These are phyloP conservation scores for Ganoderma lucidum DNA, from an alignment of 1,284 basidiomycete species.

Conservation along the genomic window DNA sequence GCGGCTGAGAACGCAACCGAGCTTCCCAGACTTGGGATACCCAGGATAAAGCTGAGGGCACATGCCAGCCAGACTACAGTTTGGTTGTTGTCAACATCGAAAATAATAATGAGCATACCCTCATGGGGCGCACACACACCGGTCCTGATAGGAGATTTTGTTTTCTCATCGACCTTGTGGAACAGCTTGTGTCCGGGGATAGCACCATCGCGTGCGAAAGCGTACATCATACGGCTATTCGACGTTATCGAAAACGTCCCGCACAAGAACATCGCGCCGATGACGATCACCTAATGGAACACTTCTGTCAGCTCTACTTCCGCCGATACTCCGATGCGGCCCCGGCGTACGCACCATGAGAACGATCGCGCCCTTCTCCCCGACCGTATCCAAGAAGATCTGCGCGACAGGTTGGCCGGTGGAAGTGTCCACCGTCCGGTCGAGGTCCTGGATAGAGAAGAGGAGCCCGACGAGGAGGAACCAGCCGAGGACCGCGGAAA, in stretches of 20 bases:
- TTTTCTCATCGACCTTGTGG: conserved; percentile 64
- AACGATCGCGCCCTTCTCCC: conserved; percentile 73
- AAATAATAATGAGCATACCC: neutral
- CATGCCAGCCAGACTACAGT: conserved; percentile 80
- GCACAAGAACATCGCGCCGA: conserved; percentile 77
- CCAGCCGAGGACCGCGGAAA: conserved; percentile 77
- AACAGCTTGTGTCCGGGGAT: conserved; percentile 74
- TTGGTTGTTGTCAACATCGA: no score
- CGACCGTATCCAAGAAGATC: conserved; percentile 79
- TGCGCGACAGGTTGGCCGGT: conserved; percentile 79
- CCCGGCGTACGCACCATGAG: conserved; percentile 58
- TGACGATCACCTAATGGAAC: conserved; percentile 60
- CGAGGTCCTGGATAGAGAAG: conserved; percentile 79
- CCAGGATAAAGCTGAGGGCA: conserved; percentile 78
- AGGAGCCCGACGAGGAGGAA: conserved; percentile 76
- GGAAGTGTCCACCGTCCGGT: conserved; percentile 55
- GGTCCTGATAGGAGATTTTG: conserved; percentile 71
- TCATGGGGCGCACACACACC: conserved; percentile 47
- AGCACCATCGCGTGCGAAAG: conserved; percentile 76
- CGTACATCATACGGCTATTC: conserved; percentile 84
- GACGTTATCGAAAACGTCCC: conserved; percentile 80
- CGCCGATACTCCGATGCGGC: no score
- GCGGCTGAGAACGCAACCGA: conserved; percentile 78
- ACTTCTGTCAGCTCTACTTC: no score
- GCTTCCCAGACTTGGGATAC: conserved; percentile 74